Evolutionary conservation across 2,329 filamentous ascomycete species (phyloP).

Genomic region (Fonsecaea multimorphosa): DNA sequence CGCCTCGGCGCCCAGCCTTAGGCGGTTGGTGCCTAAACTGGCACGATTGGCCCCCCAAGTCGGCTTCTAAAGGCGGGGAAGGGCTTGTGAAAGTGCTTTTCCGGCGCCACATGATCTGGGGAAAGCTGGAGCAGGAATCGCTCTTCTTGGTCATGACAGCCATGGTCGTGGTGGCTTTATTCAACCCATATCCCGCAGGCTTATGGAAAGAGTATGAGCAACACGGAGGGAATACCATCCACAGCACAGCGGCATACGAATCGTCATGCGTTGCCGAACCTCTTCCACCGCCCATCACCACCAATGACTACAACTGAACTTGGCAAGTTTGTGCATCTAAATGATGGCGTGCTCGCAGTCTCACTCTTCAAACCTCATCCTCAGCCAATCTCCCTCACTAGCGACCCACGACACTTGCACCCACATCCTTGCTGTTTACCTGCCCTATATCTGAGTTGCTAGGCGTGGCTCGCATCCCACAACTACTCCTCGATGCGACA

Average conservation of each 20-base stretch:
- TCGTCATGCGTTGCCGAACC: too few relatives aligned
- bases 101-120: not conserved
- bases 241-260: not conserved
- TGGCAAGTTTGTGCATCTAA: not conserved
- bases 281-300: too few relatives aligned
- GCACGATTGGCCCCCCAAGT: too few relatives aligned
- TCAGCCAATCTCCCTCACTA: slow-evolving; percentile 1
- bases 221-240: not conserved
- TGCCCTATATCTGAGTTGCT: not conserved
- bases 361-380: not conserved
- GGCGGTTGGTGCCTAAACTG: not conserved
- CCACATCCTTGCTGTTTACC: not conserved
- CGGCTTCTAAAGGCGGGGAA: not conserved
- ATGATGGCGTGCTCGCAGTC: slow-evolving; percentile 11
- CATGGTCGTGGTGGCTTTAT: not conserved
- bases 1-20: not conserved
- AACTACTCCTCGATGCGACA: slow-evolving; percentile 3
- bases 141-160: not conserved
- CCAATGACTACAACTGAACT: not conserved
- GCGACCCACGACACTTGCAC: not conserved
- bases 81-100: not conserved
- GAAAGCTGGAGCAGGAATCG: not conserved
- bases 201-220: not conserved
- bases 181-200: not conserved
- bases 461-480: not conserved